Conservation (phyloP, 805 yeast genomes). For the Maudiozyma serrabonitensis region DNA sequence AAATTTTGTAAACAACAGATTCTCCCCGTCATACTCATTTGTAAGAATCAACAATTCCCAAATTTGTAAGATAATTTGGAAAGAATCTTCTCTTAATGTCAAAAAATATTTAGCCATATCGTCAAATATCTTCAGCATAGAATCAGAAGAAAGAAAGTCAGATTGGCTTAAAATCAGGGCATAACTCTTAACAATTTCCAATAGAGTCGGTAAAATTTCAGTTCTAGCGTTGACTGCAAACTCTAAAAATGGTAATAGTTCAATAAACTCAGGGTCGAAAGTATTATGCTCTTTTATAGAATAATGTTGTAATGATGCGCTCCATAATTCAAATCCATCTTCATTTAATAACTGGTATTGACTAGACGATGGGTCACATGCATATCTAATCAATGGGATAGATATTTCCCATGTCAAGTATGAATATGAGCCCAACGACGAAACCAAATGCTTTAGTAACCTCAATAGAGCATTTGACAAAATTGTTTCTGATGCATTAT, state of each 20-base stretch:
- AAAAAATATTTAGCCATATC: constrained; percentile 45
- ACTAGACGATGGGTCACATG: constrained; percentile 54
- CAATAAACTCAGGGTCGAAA: constrained; percentile 32
- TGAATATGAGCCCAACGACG: constrained; percentile 46
- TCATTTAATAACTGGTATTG: constrained; percentile 55
- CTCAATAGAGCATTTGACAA: constrained; percentile 44
- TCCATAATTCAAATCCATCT: constrained; percentile 84
- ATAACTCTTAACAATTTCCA: constrained; percentile 57
- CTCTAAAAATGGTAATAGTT: constrained; percentile 42
- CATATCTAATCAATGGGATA: constrained; percentile 50
- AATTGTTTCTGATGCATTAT: constrained; percentile 29
- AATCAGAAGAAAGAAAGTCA: constrained; percentile 24
- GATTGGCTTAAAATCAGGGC: constrained; percentile 37
- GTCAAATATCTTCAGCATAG: constrained; percentile 31
- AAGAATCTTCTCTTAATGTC: constrained; percentile 62
- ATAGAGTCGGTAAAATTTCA: constrained; percentile 56
- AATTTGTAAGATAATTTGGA: constrained; percentile 37
- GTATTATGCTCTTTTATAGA: constrained; percentile 31
- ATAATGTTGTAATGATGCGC: constrained; percentile 52
- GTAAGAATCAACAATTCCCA: constrained; percentile 26
- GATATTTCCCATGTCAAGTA: constrained; percentile 44
- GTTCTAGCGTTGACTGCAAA: constrained; percentile 61
- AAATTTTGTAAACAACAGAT: constrained; percentile 17
- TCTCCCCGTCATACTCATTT: constrained; percentile 19
- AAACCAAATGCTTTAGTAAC: constrained; percentile 45